A percentile compares a stretch with the other conserved stretches of the same genome.
phyloP scores from a whole-genome alignment of 805 yeast genomes.

The Yarrowia alimentaria region DNA sequence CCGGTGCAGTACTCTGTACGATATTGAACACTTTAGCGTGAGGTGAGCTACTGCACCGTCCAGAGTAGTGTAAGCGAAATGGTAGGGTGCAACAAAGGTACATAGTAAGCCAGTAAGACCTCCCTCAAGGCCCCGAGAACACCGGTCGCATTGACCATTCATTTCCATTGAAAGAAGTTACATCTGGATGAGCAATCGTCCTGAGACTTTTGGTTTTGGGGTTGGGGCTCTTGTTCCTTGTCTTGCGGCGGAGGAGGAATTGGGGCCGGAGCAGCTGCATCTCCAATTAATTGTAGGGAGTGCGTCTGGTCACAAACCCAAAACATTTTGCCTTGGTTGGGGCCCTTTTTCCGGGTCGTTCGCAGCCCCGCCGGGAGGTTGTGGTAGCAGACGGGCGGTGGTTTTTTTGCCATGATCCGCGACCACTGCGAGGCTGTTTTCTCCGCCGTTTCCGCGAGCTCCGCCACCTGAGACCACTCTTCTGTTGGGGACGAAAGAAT shows the following conservation, averaged over 20 bases:
- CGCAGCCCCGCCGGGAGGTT: conserved; percentile 39
- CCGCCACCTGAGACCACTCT: not conserved
- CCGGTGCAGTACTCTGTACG: too few species aligned
- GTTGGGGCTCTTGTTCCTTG: not conserved
- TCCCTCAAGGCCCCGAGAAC: too few species aligned
- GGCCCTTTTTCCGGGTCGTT: conserved; percentile 39
- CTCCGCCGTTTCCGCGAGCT: conserved; percentile 3
- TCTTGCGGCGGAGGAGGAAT: too few species aligned
- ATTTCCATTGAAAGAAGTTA: conserved; percentile 26
- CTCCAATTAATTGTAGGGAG: conserved; percentile 27
- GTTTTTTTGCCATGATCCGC: conserved; percentile 20
- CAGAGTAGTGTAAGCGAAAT: too few species aligned
- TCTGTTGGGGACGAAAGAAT: too few species aligned
- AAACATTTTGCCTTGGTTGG: conserved; percentile 42
- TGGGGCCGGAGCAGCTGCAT: too few species aligned
- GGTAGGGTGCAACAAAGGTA: too few species aligned
- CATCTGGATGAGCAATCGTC: conserved; percentile 2
- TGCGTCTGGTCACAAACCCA: conserved; percentile 40
- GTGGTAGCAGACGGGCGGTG: conserved; percentile 35
- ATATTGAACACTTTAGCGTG: too few species aligned
- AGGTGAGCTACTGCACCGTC: too few species aligned
- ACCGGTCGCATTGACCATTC: too few species aligned
- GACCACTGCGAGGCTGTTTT: conserved; percentile 16
- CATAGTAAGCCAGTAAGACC: too few species aligned
- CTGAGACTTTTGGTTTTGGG: not conserved